Conservation (phyloP, 176 grass and related monocot genomes). For the Poa pratensis region DNA sequence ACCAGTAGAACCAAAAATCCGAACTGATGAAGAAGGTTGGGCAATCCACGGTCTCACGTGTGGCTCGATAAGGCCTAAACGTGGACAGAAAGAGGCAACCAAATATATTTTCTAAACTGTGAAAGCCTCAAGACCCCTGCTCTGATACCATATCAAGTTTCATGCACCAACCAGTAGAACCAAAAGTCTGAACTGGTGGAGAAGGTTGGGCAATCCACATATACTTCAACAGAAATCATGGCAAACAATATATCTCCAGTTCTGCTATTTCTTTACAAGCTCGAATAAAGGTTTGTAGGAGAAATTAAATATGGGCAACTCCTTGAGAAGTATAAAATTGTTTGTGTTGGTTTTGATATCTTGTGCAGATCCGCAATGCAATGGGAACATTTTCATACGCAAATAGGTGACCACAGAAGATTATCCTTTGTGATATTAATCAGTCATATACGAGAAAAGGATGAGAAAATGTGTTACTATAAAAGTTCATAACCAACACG, state of each 20-base stretch:
- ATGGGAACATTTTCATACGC: slow-evolving; percentile 19
- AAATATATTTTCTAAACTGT: not conserved
- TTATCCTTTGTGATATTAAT: not conserved
- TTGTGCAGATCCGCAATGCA: slow-evolving; percentile 22
- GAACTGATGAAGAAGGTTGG: not conserved
- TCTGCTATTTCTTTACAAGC: slow-evolving; percentile 21
- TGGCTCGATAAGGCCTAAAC: not conserved
- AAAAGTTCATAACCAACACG: slow-evolving; percentile 20
- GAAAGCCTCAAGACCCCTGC: not conserved
- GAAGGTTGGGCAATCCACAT: not conserved
- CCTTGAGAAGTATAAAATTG: slow-evolving; percentile 27
- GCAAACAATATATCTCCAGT: slow-evolving; percentile 20
- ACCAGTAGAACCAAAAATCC: not conserved
- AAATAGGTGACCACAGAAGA: slow-evolving; percentile 21
- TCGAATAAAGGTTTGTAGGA: slow-evolving; percentile 14
- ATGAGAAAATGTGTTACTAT: not conserved
- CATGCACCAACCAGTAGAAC: not conserved
- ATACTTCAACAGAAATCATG: not conserved
- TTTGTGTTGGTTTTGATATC: slow-evolving; percentile 11
- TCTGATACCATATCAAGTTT: not conserved
- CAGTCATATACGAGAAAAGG: slow-evolving; percentile 19
- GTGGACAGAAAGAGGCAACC: not conserved
- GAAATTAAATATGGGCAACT: slow-evolving; percentile 9
- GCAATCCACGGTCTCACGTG: not conserved
- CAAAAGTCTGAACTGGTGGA: not conserved